Evolutionary conservation across 306 rosid genomes (phyloP).

Genomic region (Rosa lucieae): DNA sequence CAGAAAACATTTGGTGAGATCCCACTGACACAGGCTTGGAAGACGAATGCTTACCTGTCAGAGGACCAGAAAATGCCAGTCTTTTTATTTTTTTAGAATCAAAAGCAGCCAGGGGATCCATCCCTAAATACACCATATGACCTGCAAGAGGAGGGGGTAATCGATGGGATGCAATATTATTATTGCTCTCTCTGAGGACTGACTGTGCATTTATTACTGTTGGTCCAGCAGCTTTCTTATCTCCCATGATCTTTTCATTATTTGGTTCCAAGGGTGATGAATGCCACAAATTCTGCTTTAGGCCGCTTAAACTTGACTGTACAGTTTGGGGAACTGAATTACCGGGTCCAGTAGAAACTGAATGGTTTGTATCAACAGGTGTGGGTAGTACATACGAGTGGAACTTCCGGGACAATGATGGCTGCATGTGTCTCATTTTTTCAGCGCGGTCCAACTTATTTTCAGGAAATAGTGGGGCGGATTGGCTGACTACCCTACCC

Average conservation of each 20-base stretch:
- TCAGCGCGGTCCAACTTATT: constrained; percentile 58
- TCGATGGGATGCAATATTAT: constrained; percentile 42
- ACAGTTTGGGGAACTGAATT: constrained; percentile 39
- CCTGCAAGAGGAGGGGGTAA: constrained; percentile 68
- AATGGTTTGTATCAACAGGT: constrained; percentile 60
- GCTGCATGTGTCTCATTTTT: constrained; percentile 61
- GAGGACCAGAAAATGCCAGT: constrained; percentile 84
- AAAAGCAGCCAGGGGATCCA: constrained; percentile 43
- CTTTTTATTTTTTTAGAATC: constrained; percentile 69
- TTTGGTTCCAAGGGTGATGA: constrained; percentile 74
- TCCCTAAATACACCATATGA: constrained; percentile 39
- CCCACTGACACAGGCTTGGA: constrained; percentile 46
- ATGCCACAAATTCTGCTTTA: constrained; percentile 68
- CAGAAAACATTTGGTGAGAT: constrained; percentile 69
- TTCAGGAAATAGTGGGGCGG: constrained; percentile 88
- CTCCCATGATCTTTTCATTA: constrained; percentile 42
- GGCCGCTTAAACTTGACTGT: constrained; percentile 40
- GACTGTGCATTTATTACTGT: constrained; percentile 41
- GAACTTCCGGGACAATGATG: constrained; percentile 73
- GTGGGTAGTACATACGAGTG: constrained; percentile 87
- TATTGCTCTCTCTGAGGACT: constrained; percentile 79
- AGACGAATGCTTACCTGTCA: constrained; percentile 59
- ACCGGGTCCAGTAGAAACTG: constrained; percentile 50
- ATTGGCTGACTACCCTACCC: constrained; percentile 65
- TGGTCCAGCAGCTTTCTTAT: constrained; percentile 45